phyloP scores from a whole-genome alignment of 768 basidiomycete genomes.

The Podaxis sp. region DNA sequence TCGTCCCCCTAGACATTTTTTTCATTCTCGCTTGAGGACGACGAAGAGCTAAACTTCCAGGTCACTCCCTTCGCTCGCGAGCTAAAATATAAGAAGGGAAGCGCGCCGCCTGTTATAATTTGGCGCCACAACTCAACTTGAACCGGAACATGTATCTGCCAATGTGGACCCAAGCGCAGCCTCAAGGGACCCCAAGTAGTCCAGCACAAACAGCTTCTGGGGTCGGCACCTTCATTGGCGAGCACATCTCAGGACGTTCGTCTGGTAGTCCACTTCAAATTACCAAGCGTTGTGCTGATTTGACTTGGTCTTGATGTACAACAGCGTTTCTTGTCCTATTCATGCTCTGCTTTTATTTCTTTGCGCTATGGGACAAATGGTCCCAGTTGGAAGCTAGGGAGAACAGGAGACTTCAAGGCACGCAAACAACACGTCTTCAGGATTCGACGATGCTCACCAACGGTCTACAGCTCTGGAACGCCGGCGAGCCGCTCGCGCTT shows the following conservation, averaged over 20 bases:
- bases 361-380: slow-evolving; percentile 41
- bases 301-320: background rate
- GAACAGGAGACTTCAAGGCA: background rate
- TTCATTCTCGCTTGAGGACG: background rate
- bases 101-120: background rate
- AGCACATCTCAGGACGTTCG: background rate
- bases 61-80: background rate
- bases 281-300: background rate
- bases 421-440: background rate
- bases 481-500: background rate
- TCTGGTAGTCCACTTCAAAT: background rate
- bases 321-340: slow-evolving; percentile 26
- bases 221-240: background rate
- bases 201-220: background rate
- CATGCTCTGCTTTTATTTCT: slow-evolving; percentile 32
- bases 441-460: background rate
- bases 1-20: background rate
- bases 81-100: background rate
- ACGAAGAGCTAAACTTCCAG: background rate
- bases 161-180: background rate
- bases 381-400: slow-evolving; percentile 23
- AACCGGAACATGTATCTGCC: background rate
- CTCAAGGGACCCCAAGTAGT: background rate
- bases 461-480: background rate
- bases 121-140: background rate